phyloP scores from a whole-genome alignment of 2,329 filamentous ascomycete species.

The Neopestalotiopsis sp. region DNA sequence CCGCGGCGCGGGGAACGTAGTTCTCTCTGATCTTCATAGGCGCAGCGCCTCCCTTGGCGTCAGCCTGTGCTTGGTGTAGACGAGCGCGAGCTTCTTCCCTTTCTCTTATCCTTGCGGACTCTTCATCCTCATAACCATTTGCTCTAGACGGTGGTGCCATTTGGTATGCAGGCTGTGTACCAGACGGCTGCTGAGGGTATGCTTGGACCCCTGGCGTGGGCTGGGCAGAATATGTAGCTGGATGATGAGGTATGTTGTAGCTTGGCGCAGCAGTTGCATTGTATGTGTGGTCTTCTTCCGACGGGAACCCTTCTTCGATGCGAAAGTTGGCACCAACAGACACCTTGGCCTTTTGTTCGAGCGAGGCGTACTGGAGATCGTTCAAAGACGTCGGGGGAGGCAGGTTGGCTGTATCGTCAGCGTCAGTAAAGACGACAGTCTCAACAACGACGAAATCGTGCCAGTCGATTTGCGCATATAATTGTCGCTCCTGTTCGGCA shows the following conservation, averaged over 20 bases:
- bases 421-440: constrained; percentile 89
- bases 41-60: constrained; percentile 69
- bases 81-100: constrained; percentile 63
- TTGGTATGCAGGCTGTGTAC: constrained; percentile 38
- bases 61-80: constrained; percentile 78
- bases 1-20: constrained; percentile 85
- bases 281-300: constrained; percentile 69
- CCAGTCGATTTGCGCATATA: constrained; percentile 92
- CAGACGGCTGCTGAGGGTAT: constrained; percentile 44
- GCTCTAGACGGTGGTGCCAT: constrained; percentile 37
- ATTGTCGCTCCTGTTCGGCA: constrained; percentile 76
- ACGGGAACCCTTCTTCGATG: constrained; percentile 94
- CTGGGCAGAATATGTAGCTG: constrained; percentile 43
- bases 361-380: constrained; percentile 90
- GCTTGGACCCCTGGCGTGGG: constrained; percentile 34
- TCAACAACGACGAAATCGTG: constrained; percentile 96
- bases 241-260: constrained; percentile 50
- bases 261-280: constrained; percentile 51
- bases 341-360: constrained; percentile 93
- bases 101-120: constrained; percentile 67
- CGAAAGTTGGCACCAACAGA: constrained; percentile 82
- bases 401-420: constrained; percentile 83
- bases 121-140: constrained; percentile 61
- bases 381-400: constrained; percentile 88
- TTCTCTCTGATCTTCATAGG: constrained; percentile 92